Evolutionary conservation across 1,139 yeast genomes (phyloP).

Genomic region (Kodamaea sp.): DNA sequence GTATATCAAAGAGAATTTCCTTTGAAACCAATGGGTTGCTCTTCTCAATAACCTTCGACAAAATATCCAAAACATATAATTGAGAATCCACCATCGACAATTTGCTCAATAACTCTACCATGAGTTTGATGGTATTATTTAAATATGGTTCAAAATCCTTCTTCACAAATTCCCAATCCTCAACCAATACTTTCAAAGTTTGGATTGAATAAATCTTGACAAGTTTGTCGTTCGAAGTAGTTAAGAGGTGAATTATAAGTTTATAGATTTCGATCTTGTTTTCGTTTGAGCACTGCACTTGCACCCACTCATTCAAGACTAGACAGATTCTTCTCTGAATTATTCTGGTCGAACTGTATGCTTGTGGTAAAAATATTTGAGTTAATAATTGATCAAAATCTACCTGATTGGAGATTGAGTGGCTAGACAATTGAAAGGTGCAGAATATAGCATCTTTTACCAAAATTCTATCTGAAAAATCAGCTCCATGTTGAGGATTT

Average conservation of each 20-base stretch:
- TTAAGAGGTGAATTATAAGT: slow-evolving; percentile 48
- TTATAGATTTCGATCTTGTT: slow-evolving; percentile 63
- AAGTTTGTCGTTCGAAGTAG: slow-evolving; percentile 62
- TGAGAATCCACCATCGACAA: slow-evolving; percentile 73
- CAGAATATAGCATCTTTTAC: slow-evolving; percentile 79
- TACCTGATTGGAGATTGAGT: slow-evolving; percentile 61
- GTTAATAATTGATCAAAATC: slow-evolving; percentile 62
- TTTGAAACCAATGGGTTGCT: slow-evolving; percentile 61
- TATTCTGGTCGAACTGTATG: slow-evolving; percentile 54
- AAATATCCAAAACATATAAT: slow-evolving; percentile 63
- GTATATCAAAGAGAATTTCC: slow-evolving; percentile 51
- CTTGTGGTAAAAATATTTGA: slow-evolving; percentile 69
- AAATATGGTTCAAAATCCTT: slow-evolving; percentile 66
- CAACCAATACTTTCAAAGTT: slow-evolving; percentile 65
- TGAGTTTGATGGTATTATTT: slow-evolving; percentile 50
- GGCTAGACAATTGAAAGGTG: slow-evolving; percentile 77
- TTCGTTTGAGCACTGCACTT: slow-evolving; percentile 60
- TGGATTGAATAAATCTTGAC: slow-evolving; percentile 78
- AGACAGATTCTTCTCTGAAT: slow-evolving; percentile 76
- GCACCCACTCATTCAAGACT: slow-evolving; percentile 79
- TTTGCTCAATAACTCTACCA: slow-evolving; percentile 47
- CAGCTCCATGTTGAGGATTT: background rate
- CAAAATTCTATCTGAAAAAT: slow-evolving; percentile 46
- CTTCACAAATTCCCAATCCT: slow-evolving; percentile 85
- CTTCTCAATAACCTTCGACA: slow-evolving; percentile 65